A percentile compares a stretch with the other conserved stretches of the same genome.
These are phyloP conservation scores for Vishniacozyma victoriae DNA, from an alignment of 768 basidiomycete species.

Conservation along the genomic window DNA sequence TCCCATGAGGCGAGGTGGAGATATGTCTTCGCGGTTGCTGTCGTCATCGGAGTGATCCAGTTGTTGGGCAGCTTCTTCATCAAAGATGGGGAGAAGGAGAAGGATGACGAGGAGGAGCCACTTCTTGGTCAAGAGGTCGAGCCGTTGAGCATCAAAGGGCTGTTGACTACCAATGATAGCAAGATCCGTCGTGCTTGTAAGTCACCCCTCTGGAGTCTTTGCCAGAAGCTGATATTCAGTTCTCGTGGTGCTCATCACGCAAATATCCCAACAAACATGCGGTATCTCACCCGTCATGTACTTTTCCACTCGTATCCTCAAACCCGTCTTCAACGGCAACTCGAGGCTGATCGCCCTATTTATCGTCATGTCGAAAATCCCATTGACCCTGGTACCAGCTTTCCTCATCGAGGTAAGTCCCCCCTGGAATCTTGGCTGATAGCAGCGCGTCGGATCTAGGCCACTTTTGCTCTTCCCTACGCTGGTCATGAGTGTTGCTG, in stretches of 20 bases:
- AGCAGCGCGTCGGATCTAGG: conserved; percentile 66
- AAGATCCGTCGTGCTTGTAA: conserved; percentile 20
- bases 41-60: conserved; percentile 24
- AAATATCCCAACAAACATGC: conserved; percentile 35
- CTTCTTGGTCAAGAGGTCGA: conserved; percentile 6
- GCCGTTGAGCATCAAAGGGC: conserved; percentile 19
- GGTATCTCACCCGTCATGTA: conserved; percentile 60
- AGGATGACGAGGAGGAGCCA: conserved; percentile 12
- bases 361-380: conserved; percentile 69
- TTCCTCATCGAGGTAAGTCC: conserved; percentile 68
- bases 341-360: conserved; percentile 76
- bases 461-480: conserved; percentile 67
- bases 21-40: conserved; percentile 29
- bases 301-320: conserved; percentile 83
- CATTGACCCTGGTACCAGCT: conserved; percentile 65
- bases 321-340: conserved; percentile 62
- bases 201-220: conserved; percentile 1
- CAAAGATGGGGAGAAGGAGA: not conserved
- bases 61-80: conserved; percentile 30
- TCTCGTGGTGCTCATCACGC: conserved; percentile 30
- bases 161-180: conserved; percentile 21
- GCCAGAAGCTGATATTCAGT: conserved; percentile 14
- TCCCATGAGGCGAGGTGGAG: conserved; percentile 30
- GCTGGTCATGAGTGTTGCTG: conserved; percentile 61
- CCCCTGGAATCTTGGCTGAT: not conserved